These are phyloP conservation scores for Amanita polypyramis DNA, from an alignment of 768 basidiomycete genomes.

Conservation along the genomic window DNA sequence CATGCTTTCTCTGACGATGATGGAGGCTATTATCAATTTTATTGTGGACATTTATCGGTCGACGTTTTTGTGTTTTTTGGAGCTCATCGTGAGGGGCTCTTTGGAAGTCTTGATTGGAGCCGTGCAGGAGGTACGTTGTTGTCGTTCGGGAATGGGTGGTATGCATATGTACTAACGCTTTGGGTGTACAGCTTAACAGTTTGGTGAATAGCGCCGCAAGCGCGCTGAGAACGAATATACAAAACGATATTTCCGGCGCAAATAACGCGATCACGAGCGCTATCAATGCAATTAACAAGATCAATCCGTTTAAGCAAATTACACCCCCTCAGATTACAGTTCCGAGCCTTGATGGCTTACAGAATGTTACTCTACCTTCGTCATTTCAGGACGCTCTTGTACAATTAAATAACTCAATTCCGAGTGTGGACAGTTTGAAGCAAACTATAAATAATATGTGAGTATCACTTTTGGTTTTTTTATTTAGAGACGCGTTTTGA, in stretches of 20 bases:
- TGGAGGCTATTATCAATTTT: slow-evolving; percentile 88
- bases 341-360: slow-evolving; percentile 62
- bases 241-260: slow-evolving; percentile 54
- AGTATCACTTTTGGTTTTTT: slow-evolving; percentile 17
- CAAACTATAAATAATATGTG: slow-evolving; percentile 57
- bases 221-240: slow-evolving; percentile 57
- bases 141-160: not conserved
- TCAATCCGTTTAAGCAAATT: slow-evolving; percentile 65
- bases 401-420: slow-evolving; percentile 73
- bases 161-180: no score
- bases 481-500: slow-evolving; percentile 1
- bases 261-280: slow-evolving; percentile 59
- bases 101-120: slow-evolving; percentile 73
- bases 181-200: slow-evolving; percentile 48
- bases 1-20: slow-evolving; percentile 63
- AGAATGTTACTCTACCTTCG: slow-evolving; percentile 73
- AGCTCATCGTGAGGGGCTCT: slow-evolving; percentile 77
- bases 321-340: slow-evolving; percentile 62
- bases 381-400: slow-evolving; percentile 64
- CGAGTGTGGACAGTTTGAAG: slow-evolving; percentile 69
- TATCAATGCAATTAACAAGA: slow-evolving; percentile 60
- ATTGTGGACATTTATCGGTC: slow-evolving; percentile 88
- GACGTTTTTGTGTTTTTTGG: slow-evolving; percentile 87
- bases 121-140: slow-evolving; percentile 60
- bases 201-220: slow-evolving; percentile 51